Conservation (phyloP, 75 land plant genomes). For the Isoetes taiwanensis region DNA sequence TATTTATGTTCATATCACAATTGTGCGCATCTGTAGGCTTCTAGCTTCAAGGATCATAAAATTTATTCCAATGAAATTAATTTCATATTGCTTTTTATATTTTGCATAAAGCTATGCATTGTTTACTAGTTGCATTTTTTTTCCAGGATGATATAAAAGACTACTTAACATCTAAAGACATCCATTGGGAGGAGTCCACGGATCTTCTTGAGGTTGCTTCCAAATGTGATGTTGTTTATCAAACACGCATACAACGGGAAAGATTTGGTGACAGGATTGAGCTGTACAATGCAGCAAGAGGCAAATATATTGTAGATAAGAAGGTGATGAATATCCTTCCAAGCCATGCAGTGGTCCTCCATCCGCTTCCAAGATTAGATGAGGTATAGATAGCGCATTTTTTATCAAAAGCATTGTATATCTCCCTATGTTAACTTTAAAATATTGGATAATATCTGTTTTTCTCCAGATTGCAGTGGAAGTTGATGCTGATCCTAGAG, state of each 20-base stretch:
- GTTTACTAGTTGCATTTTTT: too few relatives aligned
- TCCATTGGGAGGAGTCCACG: constrained; percentile 84
- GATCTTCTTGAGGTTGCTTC: constrained; percentile 89
- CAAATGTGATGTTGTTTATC: constrained; percentile 92
- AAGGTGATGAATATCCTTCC: constrained; percentile 56
- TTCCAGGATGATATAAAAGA: constrained; percentile 90
- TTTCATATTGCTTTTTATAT: too few relatives aligned
- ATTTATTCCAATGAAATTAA: too few relatives aligned
- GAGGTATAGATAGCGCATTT: too few relatives aligned
- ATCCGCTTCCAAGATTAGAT: constrained; percentile 96
- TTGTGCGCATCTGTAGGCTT: too few relatives aligned
- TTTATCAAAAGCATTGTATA: not conserved
- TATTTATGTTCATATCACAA: too few relatives aligned
- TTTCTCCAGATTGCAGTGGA: constrained; percentile 89
- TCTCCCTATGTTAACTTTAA: too few relatives aligned
- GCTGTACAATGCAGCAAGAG: constrained; percentile 81
- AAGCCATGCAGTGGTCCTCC: constrained; percentile 80
- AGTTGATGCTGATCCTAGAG: constrained; percentile 84
- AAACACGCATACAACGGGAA: constrained; percentile 80
- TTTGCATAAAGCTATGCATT: too few relatives aligned
- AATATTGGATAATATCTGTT: too few relatives aligned
- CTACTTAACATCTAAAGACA: constrained; percentile 52
- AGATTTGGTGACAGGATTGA: constrained; percentile 61
- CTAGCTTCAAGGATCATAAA: too few relatives aligned
- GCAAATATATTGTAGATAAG: constrained; percentile 77